Percentiles rank a stretch among this genome's conserved stretches.
phyloP scores from a whole-genome alignment of 495 filamentous ascomycete species.

The Echria macrotheca region DNA sequence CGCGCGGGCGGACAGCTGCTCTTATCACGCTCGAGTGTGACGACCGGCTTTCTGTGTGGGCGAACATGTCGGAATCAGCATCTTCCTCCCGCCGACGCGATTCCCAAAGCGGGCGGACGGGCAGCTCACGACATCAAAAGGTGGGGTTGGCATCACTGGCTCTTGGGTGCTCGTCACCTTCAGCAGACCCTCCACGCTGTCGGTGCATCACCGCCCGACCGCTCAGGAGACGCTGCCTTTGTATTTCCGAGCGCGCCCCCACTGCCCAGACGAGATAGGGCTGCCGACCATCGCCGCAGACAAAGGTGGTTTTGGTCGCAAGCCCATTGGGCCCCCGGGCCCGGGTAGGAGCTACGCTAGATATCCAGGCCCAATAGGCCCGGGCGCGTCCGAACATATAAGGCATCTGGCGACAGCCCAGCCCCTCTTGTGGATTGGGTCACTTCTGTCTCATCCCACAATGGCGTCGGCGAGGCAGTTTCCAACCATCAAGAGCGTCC shows the following conservation, averaged over 20 bases:
- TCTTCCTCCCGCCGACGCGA: constrained; percentile 4
- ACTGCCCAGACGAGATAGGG: not conserved
- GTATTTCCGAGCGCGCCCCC: too few species aligned
- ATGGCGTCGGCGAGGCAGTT: constrained; percentile 50
- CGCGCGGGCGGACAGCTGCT: not conserved
- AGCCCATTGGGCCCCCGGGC: too few species aligned
- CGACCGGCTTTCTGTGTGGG: too few species aligned
- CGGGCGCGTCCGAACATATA: not conserved
- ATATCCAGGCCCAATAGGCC: constrained; percentile 1
- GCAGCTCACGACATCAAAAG: not conserved
- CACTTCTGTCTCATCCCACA: constrained; percentile 2
- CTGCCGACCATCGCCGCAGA: not conserved
- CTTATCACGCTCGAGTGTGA: too few species aligned
- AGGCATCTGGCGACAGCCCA: not conserved
- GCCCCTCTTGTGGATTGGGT: too few species aligned
- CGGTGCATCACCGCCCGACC: constrained; percentile 19
- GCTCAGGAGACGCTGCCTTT: too few species aligned
- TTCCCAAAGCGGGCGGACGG: constrained; percentile 1
- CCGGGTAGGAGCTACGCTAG: constrained; percentile 2
- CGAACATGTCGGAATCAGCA: too few species aligned
- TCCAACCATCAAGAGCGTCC: constrained; percentile 71
- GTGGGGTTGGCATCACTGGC: constrained; percentile 2
- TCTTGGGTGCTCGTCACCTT: not conserved
- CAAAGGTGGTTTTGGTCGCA: not conserved
- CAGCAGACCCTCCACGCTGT: constrained; percentile 5